Evolutionary conservation across 208 protist species (phyloP).

Genomic region (Tritrichomonas foetus): DNA sequence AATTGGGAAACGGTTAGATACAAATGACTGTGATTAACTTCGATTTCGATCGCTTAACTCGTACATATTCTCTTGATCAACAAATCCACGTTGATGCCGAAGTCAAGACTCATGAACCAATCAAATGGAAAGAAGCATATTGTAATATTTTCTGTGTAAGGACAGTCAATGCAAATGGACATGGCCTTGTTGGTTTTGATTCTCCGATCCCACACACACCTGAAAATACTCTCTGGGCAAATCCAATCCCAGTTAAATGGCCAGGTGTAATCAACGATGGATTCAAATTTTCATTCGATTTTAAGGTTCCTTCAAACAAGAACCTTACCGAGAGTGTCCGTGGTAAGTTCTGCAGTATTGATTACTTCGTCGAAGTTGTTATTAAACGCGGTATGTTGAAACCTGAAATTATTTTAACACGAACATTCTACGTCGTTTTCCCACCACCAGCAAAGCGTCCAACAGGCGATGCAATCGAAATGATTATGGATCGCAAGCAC

Average conservation of each 20-base stretch:
- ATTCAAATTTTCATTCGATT: not conserved
- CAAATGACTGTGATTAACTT: not conserved
- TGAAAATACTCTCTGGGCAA: not conserved
- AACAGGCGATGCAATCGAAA: not conserved
- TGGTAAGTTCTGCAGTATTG: not conserved
- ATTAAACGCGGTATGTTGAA: not conserved
- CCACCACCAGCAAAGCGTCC: not conserved
- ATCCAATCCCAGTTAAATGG: not conserved
- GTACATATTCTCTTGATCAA: not conserved
- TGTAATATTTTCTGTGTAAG: not conserved
- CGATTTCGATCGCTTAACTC: not conserved
- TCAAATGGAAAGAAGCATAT: not conserved
- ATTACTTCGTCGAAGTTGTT: conserved; percentile 7
- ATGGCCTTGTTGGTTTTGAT: not conserved
- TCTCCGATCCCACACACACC: not conserved
- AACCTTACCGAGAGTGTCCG: not conserved
- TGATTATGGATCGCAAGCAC: not conserved
- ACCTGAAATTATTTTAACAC: not conserved
- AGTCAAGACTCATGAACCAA: not conserved
- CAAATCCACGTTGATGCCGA: not conserved
- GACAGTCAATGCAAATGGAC: not conserved
- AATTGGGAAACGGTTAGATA: no score
- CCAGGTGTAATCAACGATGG: not conserved
- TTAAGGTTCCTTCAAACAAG: not conserved
- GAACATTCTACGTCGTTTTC: not conserved